Conservation (phyloP, 176 grass and related monocot genomes). For the Rhipidocladum racemiflorum region DNA sequence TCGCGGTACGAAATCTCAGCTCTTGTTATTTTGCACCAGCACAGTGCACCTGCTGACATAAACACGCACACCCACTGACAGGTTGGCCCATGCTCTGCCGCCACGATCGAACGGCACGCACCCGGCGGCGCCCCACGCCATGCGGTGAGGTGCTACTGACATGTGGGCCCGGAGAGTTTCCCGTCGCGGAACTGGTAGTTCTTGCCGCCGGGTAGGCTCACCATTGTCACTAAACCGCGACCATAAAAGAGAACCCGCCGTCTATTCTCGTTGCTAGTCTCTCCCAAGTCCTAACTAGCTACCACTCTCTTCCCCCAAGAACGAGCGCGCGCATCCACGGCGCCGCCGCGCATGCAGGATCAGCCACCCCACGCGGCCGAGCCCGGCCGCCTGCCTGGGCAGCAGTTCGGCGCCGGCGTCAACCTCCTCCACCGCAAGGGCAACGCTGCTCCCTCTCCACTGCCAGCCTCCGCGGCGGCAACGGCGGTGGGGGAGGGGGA, state of each 20-base stretch:
- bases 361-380: not conserved
- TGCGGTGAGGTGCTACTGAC: not conserved
- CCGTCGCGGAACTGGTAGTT: not conserved
- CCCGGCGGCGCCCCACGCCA: not conserved
- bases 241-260: conserved; percentile 42
- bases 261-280: not conserved
- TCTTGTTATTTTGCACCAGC: not conserved
- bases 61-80: not conserved
- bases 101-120: not conserved
- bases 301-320: not conserved
- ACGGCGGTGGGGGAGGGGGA: not conserved
- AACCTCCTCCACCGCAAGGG: conserved; percentile 52
- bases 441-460: not conserved
- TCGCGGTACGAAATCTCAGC: not conserved
- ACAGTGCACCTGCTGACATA: not conserved
- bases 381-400: conserved; percentile 9
- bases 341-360: conserved; percentile 42
- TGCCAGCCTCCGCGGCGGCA: not conserved
- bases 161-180: not conserved
- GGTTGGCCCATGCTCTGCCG: not conserved
- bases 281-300: not conserved
- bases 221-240: conserved; percentile 7
- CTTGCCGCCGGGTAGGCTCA: not conserved
- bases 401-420: conserved; percentile 34
- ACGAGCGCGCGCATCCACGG: not conserved